Evolutionary conservation across 2,329 filamentous ascomycete species (phyloP).

Genomic region (Clonostachys byssicola): DNA sequence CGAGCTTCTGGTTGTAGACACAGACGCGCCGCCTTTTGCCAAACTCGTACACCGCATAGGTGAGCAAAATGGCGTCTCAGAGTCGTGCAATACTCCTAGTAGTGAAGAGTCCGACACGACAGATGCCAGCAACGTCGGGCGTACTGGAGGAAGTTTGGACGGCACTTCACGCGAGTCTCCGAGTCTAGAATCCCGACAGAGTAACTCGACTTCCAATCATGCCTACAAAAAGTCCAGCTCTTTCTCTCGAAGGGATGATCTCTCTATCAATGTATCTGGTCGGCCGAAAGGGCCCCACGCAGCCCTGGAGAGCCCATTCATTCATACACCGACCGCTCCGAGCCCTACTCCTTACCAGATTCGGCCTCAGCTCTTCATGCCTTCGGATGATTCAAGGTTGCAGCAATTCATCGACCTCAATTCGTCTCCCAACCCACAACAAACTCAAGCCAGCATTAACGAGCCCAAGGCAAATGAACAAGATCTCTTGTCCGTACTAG

Average conservation of each 20-base stretch:
- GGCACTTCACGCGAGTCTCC: background rate
- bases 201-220: no score
- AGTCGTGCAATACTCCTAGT: constrained; percentile 3
- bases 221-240: no score
- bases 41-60: constrained; percentile 30
- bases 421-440: no score
- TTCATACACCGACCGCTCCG: constrained; percentile 24
- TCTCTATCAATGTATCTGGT: no score
- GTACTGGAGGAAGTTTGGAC: no score
- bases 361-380: constrained; percentile 20
- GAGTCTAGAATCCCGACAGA: background rate
- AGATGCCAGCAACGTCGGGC: background rate
- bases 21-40: constrained; percentile 35
- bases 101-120: background rate
- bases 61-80: constrained; percentile 6
- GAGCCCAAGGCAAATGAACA: no score
- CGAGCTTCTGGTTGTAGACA: constrained; percentile 65
- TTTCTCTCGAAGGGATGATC: no score
- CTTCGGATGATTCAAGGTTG: constrained; percentile 7
- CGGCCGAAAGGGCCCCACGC: no score
- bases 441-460: no score
- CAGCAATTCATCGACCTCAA: no score
- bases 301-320: background rate
- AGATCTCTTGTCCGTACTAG: no score
- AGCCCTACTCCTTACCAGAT: constrained; percentile 21